Conservation (phyloP, 345 rosid genomes). For the Eucalyptus globulus region DNA sequence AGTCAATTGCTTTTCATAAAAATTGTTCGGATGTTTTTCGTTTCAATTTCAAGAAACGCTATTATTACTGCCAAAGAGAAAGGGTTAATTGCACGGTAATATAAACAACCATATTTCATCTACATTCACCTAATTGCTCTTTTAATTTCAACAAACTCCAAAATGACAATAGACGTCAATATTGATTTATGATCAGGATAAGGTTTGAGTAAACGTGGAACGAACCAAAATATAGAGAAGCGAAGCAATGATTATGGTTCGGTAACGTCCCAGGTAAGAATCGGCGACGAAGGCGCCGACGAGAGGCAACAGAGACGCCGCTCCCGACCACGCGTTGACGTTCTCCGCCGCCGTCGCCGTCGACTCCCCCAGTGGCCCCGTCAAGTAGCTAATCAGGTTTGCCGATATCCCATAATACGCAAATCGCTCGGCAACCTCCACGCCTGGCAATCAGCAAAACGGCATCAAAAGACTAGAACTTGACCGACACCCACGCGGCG, state of each 20-base stretch:
- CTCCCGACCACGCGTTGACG: constrained; percentile 13
- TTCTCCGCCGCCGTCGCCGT: constrained; percentile 9
- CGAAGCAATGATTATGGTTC: constrained; percentile 27
- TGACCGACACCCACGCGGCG: not conserved
- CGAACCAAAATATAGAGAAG: constrained; percentile 18
- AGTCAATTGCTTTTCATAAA: not conserved
- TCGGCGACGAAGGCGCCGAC: constrained; percentile 39
- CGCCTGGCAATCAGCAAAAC: not conserved
- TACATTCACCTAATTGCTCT: not conserved
- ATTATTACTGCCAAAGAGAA: not conserved
- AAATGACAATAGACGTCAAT: not conserved
- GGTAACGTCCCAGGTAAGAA: constrained; percentile 31
- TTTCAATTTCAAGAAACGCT: not conserved
- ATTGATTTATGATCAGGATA: not conserved
- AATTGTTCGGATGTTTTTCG: not conserved
- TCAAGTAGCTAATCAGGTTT: constrained; percentile 4
- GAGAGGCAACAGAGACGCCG: constrained; percentile 22
- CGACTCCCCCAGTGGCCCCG: constrained; percentile 6
- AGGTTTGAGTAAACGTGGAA: not conserved
- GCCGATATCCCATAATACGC: constrained; percentile 10
- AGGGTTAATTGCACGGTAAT: not conserved
- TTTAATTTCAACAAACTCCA: not conserved
- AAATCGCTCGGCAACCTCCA: constrained; percentile 8
- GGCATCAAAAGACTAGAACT: not conserved
- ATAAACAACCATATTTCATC: not conserved